Percentiles rank a stretch among this genome's conserved stretches.
These are phyloP conservation scores for Eragrostis curvula DNA, from an alignment of 176 grass and related monocot genomes.

Conservation along the genomic window DNA sequence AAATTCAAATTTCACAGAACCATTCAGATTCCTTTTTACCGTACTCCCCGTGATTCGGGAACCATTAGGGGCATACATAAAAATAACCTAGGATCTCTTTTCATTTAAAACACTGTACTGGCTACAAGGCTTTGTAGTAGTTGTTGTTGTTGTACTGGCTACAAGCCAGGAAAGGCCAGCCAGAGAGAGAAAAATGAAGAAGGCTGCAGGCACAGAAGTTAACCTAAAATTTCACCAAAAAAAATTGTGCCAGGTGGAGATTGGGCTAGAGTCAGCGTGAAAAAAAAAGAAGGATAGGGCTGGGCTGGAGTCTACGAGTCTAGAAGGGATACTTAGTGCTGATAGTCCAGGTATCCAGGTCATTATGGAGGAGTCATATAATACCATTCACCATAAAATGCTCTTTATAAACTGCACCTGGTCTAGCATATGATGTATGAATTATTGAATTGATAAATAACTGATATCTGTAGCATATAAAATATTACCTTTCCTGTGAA, in stretches of 20 bases:
- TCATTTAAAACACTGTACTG: neutral
- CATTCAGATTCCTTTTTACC: neutral
- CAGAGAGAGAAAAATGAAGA: too few species aligned
- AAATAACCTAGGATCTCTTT: neutral
- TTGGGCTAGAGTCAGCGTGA: too few species aligned
- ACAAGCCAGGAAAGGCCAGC: neutral
- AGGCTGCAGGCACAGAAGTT: too few species aligned
- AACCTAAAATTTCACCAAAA: too few species aligned
- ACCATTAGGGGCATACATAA: neutral
- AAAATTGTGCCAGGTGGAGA: too few species aligned
- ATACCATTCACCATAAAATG: neutral
- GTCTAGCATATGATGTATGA: slow-evolving; percentile 1
- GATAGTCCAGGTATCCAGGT: too few species aligned
- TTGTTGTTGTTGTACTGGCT: too few species aligned
- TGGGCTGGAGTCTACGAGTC: too few species aligned
- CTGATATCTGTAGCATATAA: neutral
- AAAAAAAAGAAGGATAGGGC: too few species aligned
- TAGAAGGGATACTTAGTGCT: too few species aligned
- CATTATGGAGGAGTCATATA: neutral
- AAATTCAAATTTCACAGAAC: neutral
- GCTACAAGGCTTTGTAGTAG: too few species aligned
- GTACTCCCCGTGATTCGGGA: neutral
- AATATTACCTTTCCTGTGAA: slow-evolving; percentile 88
- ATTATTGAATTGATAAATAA: neutral
- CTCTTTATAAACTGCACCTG: neutral